Evolutionary conservation across 805 yeast genomes (phyloP).

Genomic region (Starmerella potacharoeniae): DNA sequence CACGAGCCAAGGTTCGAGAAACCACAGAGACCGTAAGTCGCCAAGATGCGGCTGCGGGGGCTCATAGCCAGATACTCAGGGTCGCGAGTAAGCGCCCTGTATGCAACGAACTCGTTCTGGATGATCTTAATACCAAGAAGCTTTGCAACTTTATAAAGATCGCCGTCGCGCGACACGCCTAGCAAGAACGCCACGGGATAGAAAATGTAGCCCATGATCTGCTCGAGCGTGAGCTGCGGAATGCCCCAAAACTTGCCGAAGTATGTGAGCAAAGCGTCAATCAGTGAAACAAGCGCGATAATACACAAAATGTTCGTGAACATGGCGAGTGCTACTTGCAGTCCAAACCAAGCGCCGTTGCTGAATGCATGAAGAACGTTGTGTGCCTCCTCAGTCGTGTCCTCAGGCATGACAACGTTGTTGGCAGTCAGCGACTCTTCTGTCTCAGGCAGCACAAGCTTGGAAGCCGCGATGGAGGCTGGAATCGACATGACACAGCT

Average conservation of each 20-base stretch:
- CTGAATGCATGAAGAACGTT: slow-evolving; percentile 49
- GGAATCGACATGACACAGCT: slow-evolving; percentile 63
- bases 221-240: slow-evolving; percentile 39
- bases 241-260: slow-evolving; percentile 56
- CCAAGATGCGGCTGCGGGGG: slow-evolving; percentile 42
- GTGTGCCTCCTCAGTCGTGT: slow-evolving; percentile 34
- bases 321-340: slow-evolving; percentile 46
- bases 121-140: slow-evolving; percentile 47
- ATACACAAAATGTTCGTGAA: slow-evolving; percentile 49
- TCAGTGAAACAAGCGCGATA: slow-evolving; percentile 46
- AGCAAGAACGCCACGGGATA: slow-evolving; percentile 51
- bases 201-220: slow-evolving; percentile 45
- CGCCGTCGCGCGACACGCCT: slow-evolving; percentile 42
- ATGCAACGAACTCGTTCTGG: slow-evolving; percentile 54
- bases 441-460: slow-evolving; percentile 48
- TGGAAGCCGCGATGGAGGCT: slow-evolving; percentile 49
- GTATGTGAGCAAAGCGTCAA: slow-evolving; percentile 47
- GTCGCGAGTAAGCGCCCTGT: slow-evolving; percentile 31
- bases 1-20: slow-evolving; percentile 52
- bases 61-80: slow-evolving; percentile 38
- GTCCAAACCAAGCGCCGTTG: slow-evolving; percentile 48
- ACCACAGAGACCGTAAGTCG: slow-evolving; percentile 53
- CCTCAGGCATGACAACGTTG: slow-evolving; percentile 38
- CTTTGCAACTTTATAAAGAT: slow-evolving; percentile 40
- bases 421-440: slow-evolving; percentile 45